Evolutionary conservation across 2,329 filamentous ascomycete genomes (phyloP), one percentile per base, ranked within the genome.

Genomic region (Leptographium galeiforme): DNA sequence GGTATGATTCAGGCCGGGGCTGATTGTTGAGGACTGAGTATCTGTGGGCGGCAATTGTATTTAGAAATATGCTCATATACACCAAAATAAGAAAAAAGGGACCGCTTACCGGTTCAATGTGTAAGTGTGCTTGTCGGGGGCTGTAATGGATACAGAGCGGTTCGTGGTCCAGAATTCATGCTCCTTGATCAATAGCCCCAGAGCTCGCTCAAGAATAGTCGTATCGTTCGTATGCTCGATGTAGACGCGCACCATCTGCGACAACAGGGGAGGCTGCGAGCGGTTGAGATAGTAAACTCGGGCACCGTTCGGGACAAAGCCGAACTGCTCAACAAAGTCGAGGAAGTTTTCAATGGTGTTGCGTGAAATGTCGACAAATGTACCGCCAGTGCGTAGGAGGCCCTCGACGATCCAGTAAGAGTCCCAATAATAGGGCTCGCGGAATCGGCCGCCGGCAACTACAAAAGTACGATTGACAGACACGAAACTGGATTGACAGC

Each of bases 381-480:
- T 74, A 40, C 82, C 82, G 16, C 79, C 75, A 0, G 81, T 85
- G 48, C 82, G 75, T 38, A 85, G 66, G 30, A 86, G 70, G 30
- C 82, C 82, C 65, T 83, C 77, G 48, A 85, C 60, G 49, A 85
- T 82, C 81, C 79, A 84, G 67, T 77, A 85, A 36, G 79, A 81
- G 63, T 85, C 81, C 82, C 82, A 85, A 64, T 85, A 85, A 62
- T 85, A 86, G 2, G 79, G 75, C 65, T 86, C 82, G 38, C 82
- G 72, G 70, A 86, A 86, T 34, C 82, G 78, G n/a, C 82, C 82
- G 13, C 82, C 82, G 4, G 82, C 81, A 16, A 86, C 75, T n/a
- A 86, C 80, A 61, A 86, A 85, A 4, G 80, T 82, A 54, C 79
- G 76, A 60, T 82, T 83, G 55, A 85, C 63, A 8, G 81, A 78